A percentile compares a stretch with the other conserved stretches of the same genome.
These are phyloP conservation scores for Lindgomyces ingoldianus DNA, from an alignment of 495 filamentous ascomycete species.

Conservation along the genomic window DNA sequence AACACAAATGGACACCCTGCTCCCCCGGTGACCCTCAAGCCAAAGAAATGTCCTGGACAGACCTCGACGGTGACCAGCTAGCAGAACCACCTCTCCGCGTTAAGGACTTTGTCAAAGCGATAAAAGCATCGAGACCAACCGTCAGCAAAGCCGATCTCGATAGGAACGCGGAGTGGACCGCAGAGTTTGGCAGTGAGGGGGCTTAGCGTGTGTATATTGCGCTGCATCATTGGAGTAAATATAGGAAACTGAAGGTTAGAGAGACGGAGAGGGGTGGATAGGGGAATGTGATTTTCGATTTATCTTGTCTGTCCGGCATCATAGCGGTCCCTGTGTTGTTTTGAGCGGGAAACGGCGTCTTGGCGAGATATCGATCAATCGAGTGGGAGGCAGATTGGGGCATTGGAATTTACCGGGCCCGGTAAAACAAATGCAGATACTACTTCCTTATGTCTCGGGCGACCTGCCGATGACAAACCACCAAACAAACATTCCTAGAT, in stretches of 20 bases:
- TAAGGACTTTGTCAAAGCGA: constrained; percentile 93
- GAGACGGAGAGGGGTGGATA: too few relatives aligned
- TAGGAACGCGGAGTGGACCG: constrained; percentile 88
- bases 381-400: background rate
- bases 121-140: constrained; percentile 82
- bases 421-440: too few relatives aligned
- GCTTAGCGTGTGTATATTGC: constrained; percentile 40
- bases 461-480: too few relatives aligned
- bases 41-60: constrained; percentile 90
- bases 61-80: constrained; percentile 76
- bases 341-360: constrained; percentile 1
- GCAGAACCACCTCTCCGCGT: constrained; percentile 82
- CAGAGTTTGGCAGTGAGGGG: constrained; percentile 96
- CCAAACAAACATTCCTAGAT: too few relatives aligned
- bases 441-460: too few relatives aligned
- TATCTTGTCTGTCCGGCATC: background rate
- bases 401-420: too few relatives aligned
- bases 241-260: too few relatives aligned
- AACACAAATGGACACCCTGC: constrained; percentile 83
- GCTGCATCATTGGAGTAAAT: too few relatives aligned
- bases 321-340: constrained; percentile 10
- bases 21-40: constrained; percentile 86
- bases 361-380: too few relatives aligned
- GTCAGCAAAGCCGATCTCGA: constrained; percentile 82
- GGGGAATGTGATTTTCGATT: constrained; percentile 7